phyloP scores from a whole-genome alignment of 106 monocot species.

The Vanilla planifolia region DNA sequence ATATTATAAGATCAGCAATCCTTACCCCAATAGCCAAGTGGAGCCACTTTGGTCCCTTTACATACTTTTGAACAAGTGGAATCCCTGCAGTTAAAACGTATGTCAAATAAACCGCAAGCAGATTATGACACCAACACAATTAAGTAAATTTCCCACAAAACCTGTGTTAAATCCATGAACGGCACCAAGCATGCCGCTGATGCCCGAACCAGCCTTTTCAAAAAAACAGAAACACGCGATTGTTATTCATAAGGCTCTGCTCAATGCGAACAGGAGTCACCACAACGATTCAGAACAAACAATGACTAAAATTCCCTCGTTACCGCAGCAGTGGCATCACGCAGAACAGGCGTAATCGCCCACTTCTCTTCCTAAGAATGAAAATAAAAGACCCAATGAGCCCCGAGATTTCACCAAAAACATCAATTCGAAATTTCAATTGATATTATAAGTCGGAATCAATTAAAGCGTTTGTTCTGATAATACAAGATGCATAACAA shows the following conservation, averaged over 20 bases:
- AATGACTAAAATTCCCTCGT: not conserved
- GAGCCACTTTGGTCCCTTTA: slow-evolving; percentile 72
- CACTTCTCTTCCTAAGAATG: slow-evolving; percentile 62
- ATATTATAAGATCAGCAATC: too few species aligned
- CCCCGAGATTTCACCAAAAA: not conserved
- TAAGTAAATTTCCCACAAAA: slow-evolving; percentile 2
- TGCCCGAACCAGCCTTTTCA: slow-evolving; percentile 75
- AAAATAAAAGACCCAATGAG: not conserved
- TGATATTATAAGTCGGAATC: not conserved
- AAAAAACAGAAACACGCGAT: slow-evolving; percentile 4
- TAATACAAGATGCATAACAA: not conserved
- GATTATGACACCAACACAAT: not conserved
- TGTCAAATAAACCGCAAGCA: not conserved
- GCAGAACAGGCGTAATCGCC: slow-evolving; percentile 66
- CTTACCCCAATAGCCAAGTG: slow-evolving; percentile 62
- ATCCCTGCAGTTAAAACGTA: slow-evolving; percentile 29
- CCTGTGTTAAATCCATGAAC: slow-evolving; percentile 84
- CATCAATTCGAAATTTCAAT: not conserved
- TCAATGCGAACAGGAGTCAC: not conserved
- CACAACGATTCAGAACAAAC: not conserved
- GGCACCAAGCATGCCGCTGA: slow-evolving; percentile 64
- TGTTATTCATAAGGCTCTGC: not conserved
- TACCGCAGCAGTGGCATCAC: slow-evolving; percentile 76
- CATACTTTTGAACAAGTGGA: slow-evolving; percentile 71
- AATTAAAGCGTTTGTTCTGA: not conserved